These are phyloP conservation scores for Sporisorium exsertum DNA, from an alignment of 1,284 basidiomycete genomes.

Conservation along the genomic window DNA sequence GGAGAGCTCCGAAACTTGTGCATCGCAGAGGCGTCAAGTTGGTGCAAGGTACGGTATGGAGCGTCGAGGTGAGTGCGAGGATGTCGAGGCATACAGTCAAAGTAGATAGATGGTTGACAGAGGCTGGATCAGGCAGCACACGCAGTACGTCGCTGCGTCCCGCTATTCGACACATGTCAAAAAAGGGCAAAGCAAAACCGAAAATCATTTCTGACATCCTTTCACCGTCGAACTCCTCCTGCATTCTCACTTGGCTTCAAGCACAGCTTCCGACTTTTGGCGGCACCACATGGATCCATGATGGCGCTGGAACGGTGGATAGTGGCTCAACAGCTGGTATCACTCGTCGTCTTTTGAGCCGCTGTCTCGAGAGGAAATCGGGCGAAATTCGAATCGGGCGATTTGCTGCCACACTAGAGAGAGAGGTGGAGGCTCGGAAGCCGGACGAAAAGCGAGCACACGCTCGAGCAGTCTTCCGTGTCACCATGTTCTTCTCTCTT, in stretches of 20 bases:
- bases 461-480: constrained; percentile 8
- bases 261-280: not conserved
- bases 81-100: not conserved
- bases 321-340: constrained; percentile 7
- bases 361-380: not conserved
- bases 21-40: constrained; percentile 19
- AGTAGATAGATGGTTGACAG: constrained; percentile 35
- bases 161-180: constrained; percentile 51
- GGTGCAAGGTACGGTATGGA: not conserved
- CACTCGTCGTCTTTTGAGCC: not conserved
- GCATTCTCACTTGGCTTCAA: not conserved
- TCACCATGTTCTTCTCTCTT: constrained; percentile 11
- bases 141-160: constrained; percentile 1
- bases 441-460: constrained; percentile 2
- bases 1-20: constrained; percentile 24
- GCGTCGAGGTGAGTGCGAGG: constrained; percentile 7
- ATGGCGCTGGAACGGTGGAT: not conserved
- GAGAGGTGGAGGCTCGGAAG: constrained; percentile 29
- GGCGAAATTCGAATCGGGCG: constrained; percentile 8
- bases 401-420: constrained; percentile 8
- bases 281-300: not conserved
- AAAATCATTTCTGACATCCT: not conserved
- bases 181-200: constrained; percentile 6
- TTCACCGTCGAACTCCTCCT: not conserved
- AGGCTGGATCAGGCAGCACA: constrained; percentile 9